phyloP scores from a whole-genome alignment of 2,329 filamentous ascomycete genomes.

The Endothia cerciana region DNA sequence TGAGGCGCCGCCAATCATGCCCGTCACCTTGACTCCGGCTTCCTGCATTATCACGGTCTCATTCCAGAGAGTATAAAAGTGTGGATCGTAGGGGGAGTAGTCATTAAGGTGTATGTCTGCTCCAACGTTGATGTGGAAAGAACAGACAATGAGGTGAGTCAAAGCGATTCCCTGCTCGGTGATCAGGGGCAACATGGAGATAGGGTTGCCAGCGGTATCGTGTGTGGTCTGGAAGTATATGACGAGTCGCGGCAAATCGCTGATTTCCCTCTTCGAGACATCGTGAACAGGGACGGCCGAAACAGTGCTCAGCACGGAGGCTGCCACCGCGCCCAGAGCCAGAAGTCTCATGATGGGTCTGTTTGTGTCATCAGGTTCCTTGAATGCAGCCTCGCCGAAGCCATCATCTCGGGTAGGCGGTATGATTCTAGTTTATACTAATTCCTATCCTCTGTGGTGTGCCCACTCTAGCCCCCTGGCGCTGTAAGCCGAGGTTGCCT shows the following conservation, averaged over 20 bases:
- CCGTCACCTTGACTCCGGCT: slow-evolving; percentile 77
- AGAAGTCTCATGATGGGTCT: neutral
- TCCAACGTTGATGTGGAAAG: slow-evolving; percentile 77
- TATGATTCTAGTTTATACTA: neutral
- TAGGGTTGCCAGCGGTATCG: slow-evolving; percentile 45
- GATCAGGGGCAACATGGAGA: slow-evolving; percentile 59
- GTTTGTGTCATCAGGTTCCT: neutral
- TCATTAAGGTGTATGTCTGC: slow-evolving; percentile 81
- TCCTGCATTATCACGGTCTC: slow-evolving; percentile 75
- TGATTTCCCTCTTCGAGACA: slow-evolving; percentile 2
- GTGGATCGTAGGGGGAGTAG: slow-evolving; percentile 67
- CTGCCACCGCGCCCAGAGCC: neutral
- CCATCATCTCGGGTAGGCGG: neutral
- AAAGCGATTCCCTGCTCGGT: slow-evolving; percentile 51
- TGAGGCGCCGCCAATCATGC: slow-evolving; percentile 86
- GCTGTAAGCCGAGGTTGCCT: neutral
- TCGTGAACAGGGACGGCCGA: slow-evolving; percentile 20
- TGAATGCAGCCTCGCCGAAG: neutral
- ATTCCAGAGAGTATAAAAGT: slow-evolving; percentile 75
- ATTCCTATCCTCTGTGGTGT: neutral
- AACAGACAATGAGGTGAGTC: slow-evolving; percentile 86
- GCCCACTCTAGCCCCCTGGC: neutral
- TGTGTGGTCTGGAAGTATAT: slow-evolving; percentile 62
- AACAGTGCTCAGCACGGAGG: neutral
- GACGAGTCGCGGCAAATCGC: slow-evolving; percentile 50